A percentile compares a stretch with the other conserved stretches of the same genome.
Evolutionary conservation across 1,284 basidiomycete species (phyloP).

Genomic region (Flammula alnicola): DNA sequence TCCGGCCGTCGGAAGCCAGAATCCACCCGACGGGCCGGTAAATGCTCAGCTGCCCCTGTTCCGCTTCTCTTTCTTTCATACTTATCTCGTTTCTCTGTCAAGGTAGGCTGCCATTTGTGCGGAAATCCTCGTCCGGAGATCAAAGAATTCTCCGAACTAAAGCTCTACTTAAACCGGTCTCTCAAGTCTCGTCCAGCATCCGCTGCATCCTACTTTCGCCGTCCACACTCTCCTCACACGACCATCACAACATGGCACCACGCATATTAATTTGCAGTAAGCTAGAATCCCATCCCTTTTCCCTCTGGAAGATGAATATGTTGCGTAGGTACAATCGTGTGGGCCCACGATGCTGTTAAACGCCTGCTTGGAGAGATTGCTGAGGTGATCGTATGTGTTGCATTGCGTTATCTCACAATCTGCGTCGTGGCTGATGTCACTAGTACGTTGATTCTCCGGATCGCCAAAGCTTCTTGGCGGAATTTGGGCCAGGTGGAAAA

Average conservation of each 20-base stretch:
- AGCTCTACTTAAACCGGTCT: no score
- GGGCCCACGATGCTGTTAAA: constrained; percentile 79
- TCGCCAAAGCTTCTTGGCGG: constrained; percentile 72
- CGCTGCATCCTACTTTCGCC: not conserved
- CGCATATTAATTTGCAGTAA: constrained; percentile 51
- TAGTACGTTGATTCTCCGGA: constrained; percentile 70
- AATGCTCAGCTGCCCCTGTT: no score
- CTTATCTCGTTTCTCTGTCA: no score
- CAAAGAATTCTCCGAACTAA: no score
- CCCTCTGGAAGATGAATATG: not conserved
- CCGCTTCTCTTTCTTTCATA: no score
- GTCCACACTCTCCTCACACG: not conserved
- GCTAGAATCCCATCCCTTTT: constrained; percentile 15
- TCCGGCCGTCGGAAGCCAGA: no score
- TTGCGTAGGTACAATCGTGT: constrained; percentile 66
- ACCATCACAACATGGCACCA: constrained; percentile 36
- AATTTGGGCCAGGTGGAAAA: constrained; percentile 67
- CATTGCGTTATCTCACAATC: not conserved
- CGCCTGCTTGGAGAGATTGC: constrained; percentile 70
- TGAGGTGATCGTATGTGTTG: constrained; percentile 71
- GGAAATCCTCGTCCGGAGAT: no score
- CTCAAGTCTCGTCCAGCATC: not conserved
- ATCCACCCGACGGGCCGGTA: no score
- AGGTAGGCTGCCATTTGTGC: no score
- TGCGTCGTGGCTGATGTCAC: constrained; percentile 1